Evolutionary conservation across 345 rosid species (phyloP), one percentile per base, ranked within the genome.

Genomic region (Pugionium cornutum): DNA sequence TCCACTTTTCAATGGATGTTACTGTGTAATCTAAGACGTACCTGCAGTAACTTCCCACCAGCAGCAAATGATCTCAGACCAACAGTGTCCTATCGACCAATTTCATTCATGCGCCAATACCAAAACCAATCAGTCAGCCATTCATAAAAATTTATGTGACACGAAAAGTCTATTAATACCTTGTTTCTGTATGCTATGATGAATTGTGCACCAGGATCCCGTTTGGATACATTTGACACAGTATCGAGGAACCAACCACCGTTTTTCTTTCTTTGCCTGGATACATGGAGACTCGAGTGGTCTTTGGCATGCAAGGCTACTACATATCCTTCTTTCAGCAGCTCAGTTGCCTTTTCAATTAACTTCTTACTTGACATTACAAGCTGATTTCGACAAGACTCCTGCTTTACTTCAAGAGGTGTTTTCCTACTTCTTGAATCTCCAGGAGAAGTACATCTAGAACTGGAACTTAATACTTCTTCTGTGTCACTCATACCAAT

Each of bases 31-130:
- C 27, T 31, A 67, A 67, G 39, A 60, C 10, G 67, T 84, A 89
- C 99, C 98, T 95, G 99, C 83, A 95, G 68, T 74, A 95, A 81
- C 83, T 91, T 95, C 54, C 99, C 99, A 63, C 99, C 99, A 29
- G 99, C 94, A 82, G 97, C 91, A 83, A 95, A 91, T 61, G 99
- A 95, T 9, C 99, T 89, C 81, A 95, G 60, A 49, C 98, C 99
- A 76, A 95, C 83, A n/a, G 89, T 85, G 52, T 91, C 97, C 99
- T 95, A 84, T 41, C 42, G 50, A 68, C 53, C 10, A 63, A n/a
- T 31, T 18, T 18, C 18, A 18, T 42, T 44, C 50, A 29, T 45
- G 0, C 42, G 52, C 41, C 70, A 65, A 30, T 29, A 50, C 18
- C 18, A 18, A 18, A 18, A 18, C 32, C 9, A 39, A 57, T 71